Evolutionary conservation across 192 early-diverging fungal species (phyloP), one percentile per base, ranked within the genome.

Genomic region (Mortierella antarctica): DNA sequence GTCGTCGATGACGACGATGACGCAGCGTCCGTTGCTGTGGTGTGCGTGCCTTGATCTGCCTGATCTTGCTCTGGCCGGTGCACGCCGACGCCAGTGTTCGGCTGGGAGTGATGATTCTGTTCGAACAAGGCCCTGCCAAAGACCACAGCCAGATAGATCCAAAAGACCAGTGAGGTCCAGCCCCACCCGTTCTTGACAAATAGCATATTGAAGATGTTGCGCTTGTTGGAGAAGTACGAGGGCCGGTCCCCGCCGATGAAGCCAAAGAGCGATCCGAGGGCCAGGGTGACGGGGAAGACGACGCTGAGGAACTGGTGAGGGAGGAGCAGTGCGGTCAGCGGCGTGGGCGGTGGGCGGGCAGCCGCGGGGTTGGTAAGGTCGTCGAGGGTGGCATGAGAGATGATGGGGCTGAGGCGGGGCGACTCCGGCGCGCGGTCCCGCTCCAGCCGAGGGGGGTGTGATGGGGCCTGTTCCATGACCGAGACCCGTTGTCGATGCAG

Each of bases 131-230:
- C 57, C 15, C 82, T 82, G 17, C 76, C 76, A 14, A 76, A 58
- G 6, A 87, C 68, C 40, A 85, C 52, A 15, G 57, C 73, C 6
- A 92, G 62, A 58, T 90, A 89, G 10, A 83, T 21, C 18, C 86
- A 49, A 58, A 91, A 91, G 39, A 91, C 83, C 13, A 89, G 50
- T 23, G 90, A 88, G 0, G 95, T 96, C 96, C 96, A 97, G 46
- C 89, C 91, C 96, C 96, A 97, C 15, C 91, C 95, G 41, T 82
- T 81, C 84, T 97, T 97, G 65, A 90, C 95, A 85, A 95, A 91
- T 56, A 88, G 83, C 0, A 75, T 71, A 78, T 97, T 97, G 56
- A 97, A 81, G 57, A 91, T 65, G 83, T 95, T 95, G 52, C 84
- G 80, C 70, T 94, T 96, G 83, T 89, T 86, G 18, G 88, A 85